Evolutionary conservation across 495 filamentous ascomycete species (phyloP).

Genomic region (Hyaloscypha finlandica): DNA sequence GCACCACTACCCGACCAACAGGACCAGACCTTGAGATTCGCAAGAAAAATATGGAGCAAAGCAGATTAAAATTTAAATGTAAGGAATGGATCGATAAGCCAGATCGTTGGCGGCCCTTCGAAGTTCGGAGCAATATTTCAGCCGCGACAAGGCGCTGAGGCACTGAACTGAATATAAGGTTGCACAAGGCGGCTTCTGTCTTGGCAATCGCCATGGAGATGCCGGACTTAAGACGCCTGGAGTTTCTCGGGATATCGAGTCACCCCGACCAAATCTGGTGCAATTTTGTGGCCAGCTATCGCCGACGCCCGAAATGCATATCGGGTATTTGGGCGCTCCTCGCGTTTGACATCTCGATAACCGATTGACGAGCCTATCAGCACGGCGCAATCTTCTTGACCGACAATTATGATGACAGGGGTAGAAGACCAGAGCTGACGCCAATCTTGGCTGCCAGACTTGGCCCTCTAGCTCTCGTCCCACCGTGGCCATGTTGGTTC

Average conservation of each 20-base stretch:
- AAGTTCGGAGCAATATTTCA: background rate
- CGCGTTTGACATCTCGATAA: no score
- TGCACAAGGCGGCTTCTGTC: background rate
- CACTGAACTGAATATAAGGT: background rate
- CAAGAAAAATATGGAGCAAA: background rate
- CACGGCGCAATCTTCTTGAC: background rate
- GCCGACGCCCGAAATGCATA: background rate
- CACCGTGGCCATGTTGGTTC: no score
- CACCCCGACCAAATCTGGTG: background rate
- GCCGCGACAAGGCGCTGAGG: background rate
- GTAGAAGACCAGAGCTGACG: no score
- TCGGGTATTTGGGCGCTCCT: no score
- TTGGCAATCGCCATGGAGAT: background rate
- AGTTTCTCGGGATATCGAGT: background rate
- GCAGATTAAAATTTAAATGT: background rate
- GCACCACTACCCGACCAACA: background rate
- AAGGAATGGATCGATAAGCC: background rate
- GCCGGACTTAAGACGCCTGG: background rate
- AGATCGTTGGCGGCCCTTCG: background rate
- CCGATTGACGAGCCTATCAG: background rate
- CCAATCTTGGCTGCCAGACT: no score
- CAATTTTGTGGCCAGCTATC: background rate
- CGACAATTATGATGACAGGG: background rate
- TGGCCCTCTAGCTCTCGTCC: no score
- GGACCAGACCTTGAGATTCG: background rate